These are phyloP conservation scores for Hirschioporus abietinus DNA, from an alignment of 768 basidiomycete genomes.

Conservation along the genomic window DNA sequence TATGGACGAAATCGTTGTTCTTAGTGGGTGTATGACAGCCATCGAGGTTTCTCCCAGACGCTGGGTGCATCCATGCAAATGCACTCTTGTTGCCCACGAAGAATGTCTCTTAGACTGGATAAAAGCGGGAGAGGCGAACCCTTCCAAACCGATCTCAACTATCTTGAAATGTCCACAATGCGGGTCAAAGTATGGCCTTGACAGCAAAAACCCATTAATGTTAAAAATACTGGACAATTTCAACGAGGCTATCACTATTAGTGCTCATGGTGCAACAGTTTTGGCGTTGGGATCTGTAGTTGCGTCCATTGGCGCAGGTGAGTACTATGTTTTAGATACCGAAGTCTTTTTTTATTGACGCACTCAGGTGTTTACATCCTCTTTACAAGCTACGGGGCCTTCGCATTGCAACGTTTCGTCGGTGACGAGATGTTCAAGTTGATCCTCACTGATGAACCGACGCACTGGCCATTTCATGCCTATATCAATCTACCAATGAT, in stretches of 20 bases:
- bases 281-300: constrained; percentile 45
- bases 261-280: constrained; percentile 49
- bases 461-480: constrained; percentile 72
- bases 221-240: constrained; percentile 46
- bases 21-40: constrained; percentile 21
- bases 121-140: constrained; percentile 55
- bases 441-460: constrained; percentile 62
- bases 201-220: constrained; percentile 53
- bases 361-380: constrained; percentile 41
- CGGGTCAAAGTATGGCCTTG: constrained; percentile 56
- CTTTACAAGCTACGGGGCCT: constrained; percentile 65
- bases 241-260: constrained; percentile 43
- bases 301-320: constrained; percentile 58
- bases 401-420: constrained; percentile 63
- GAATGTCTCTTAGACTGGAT: constrained; percentile 79
- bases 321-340: constrained; percentile 19
- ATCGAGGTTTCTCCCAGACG: constrained; percentile 43
- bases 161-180: constrained; percentile 82
- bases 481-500: constrained; percentile 71
- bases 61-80: constrained; percentile 80
- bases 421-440: constrained; percentile 68
- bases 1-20: neutral
- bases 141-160: constrained; percentile 45
- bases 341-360: constrained; percentile 1
- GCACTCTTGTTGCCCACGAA: constrained; percentile 78